These are phyloP conservation scores for Rhodotorula glutinis DNA, from an alignment of 1,284 basidiomycete genomes.

Conservation along the genomic window DNA sequence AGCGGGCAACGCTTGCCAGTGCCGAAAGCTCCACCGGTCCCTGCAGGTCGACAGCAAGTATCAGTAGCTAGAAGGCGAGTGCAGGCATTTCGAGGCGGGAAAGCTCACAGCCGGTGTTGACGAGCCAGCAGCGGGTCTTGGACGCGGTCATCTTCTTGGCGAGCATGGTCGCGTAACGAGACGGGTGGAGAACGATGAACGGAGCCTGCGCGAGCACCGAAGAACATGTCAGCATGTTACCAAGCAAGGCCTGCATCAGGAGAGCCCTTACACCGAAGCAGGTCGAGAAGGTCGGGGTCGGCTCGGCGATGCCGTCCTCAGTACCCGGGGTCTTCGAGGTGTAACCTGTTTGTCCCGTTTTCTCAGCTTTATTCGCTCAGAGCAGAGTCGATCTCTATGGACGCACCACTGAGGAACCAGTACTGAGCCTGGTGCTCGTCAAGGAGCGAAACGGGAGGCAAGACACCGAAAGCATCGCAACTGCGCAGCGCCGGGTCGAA, in stretches of 20 bases:
- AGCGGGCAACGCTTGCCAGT: slow-evolving; percentile 80
- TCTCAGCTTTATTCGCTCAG: neutral
- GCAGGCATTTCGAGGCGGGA: slow-evolving; percentile 47
- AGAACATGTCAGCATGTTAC: too few species aligned
- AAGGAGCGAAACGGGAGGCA: slow-evolving; percentile 91
- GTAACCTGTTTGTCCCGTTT: neutral
- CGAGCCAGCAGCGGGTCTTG: slow-evolving; percentile 91
- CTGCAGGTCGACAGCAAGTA: slow-evolving; percentile 49
- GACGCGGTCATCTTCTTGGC: slow-evolving; percentile 89
- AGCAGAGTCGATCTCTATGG: neutral
- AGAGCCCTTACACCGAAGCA: slow-evolving; percentile 52
- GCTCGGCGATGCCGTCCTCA: slow-evolving; percentile 96
- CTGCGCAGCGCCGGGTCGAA: slow-evolving; percentile 59
- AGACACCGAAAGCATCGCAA: slow-evolving; percentile 96
- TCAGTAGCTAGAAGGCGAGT: slow-evolving; percentile 45
- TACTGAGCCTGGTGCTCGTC: slow-evolving; percentile 94
- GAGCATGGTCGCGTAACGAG: slow-evolving; percentile 90
- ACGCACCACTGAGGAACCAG: slow-evolving; percentile 47
- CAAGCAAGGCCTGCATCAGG: too few species aligned
- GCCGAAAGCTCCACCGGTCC: slow-evolving; percentile 94
- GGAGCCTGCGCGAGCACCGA: slow-evolving; percentile 64
- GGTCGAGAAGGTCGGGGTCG: slow-evolving; percentile 98
- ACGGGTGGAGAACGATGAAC: slow-evolving; percentile 88
- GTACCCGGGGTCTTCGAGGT: slow-evolving; percentile 55
- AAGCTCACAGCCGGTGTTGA: slow-evolving; percentile 80